phyloP scores from a whole-genome alignment of 805 yeast species.

The Metschnikowia koreensis region DNA sequence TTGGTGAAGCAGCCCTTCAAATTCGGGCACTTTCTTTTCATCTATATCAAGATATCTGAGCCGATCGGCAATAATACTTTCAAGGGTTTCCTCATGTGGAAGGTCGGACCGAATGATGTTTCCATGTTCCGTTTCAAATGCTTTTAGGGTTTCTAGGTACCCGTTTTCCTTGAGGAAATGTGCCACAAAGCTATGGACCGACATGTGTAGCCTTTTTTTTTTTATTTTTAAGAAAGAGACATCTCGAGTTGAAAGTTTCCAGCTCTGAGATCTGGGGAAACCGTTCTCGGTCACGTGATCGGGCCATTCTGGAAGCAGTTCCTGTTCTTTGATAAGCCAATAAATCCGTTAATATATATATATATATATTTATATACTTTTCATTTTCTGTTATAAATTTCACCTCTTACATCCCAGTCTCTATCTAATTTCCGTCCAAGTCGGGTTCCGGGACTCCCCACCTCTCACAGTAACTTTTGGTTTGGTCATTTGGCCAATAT shows the following conservation, averaged over 20 bases:
- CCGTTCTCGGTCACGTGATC: slow-evolving; percentile 2
- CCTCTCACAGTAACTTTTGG: slow-evolving; percentile 29
- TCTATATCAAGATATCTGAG: slow-evolving; percentile 15
- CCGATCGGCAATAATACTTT: slow-evolving; percentile 31
- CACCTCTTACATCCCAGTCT: not conserved
- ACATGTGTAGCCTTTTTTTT: slow-evolving; percentile 9
- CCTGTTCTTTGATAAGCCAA: not conserved
- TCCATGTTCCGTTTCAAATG: slow-evolving; percentile 49
- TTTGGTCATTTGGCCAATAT: slow-evolving; percentile 39
- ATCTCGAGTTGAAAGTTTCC: not conserved
- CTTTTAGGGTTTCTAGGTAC: slow-evolving; percentile 43
- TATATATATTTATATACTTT: too few relatives aligned
- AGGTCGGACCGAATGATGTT: slow-evolving; percentile 23
- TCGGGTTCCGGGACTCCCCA: slow-evolving; percentile 21
- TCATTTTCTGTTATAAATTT: too few relatives aligned
- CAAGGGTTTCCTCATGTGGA: slow-evolving; percentile 35
- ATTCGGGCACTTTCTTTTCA: slow-evolving; percentile 4
- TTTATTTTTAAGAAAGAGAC: not conserved
- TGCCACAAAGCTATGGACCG: slow-evolving; percentile 46
- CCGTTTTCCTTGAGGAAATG: slow-evolving; percentile 56
- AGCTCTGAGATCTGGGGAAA: not conserved
- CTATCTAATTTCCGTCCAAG: slow-evolving; percentile 6
- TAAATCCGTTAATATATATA: too few relatives aligned
- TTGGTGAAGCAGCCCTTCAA: slow-evolving; percentile 3
- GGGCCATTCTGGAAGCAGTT: not conserved